Evolutionary conservation across 139 green algal genomes (phyloP).

Genomic region (Tetraselmis striata): DNA sequence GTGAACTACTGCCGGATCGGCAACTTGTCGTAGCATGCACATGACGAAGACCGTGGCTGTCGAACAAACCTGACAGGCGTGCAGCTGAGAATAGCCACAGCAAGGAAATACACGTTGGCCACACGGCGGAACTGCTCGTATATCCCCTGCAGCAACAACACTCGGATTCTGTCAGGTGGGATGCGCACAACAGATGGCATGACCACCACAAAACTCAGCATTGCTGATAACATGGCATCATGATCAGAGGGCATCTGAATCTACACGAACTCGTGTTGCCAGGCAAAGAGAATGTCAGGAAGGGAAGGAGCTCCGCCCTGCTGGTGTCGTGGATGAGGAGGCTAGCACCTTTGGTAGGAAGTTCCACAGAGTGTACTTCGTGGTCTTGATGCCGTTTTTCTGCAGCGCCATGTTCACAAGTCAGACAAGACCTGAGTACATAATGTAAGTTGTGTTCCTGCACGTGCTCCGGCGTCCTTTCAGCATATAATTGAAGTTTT

Average conservation of each 20-base stretch:
- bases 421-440: no score
- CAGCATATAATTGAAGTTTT: no score
- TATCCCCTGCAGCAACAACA: slow-evolving; percentile 9
- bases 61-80: slow-evolving; percentile 51
- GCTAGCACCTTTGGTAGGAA: slow-evolving; percentile 64
- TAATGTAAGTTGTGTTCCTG: no score
- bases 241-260: not conserved
- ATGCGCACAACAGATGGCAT: no score
- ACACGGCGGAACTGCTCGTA: slow-evolving; percentile 35
- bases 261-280: not conserved
- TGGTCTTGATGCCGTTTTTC: slow-evolving; percentile 49
- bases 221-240: not conserved
- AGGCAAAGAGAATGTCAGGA: not conserved
- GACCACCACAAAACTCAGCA: not conserved
- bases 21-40: slow-evolving; percentile 12
- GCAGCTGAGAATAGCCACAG: slow-evolving; percentile 58
- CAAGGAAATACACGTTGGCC: slow-evolving; percentile 74
- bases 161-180: no score
- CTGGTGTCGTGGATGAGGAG: no score
- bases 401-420: no score
- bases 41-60: slow-evolving; percentile 17
- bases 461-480: no score
- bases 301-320: no score
- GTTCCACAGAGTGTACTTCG: slow-evolving; percentile 65
- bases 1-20: not conserved